Conservation (phyloP, 805 yeast genomes). For the Candida xyloterini region DNA sequence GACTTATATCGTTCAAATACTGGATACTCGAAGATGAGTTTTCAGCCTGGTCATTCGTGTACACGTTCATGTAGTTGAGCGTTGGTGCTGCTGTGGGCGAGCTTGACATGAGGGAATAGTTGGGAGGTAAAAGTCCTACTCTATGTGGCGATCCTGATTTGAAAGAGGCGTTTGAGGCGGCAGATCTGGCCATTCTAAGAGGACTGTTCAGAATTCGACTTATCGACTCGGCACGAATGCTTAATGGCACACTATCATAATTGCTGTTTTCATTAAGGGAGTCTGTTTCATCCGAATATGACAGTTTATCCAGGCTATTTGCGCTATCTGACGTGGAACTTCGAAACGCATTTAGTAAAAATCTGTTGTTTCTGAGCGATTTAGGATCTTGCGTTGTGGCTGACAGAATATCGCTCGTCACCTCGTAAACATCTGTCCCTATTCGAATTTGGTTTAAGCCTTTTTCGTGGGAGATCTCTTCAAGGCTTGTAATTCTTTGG, state of each 20-base stretch:
- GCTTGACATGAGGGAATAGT: conserved; percentile 7
- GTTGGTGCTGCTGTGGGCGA: conserved; percentile 18
- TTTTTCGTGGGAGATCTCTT: conserved; percentile 14
- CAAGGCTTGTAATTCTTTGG: conserved; percentile 6
- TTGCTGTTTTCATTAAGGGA: conserved; percentile 14
- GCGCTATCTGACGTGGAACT: conserved; percentile 2
- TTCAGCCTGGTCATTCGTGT: conserved; percentile 19
- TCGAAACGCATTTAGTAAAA: not conserved
- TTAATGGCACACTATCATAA: conserved; percentile 11
- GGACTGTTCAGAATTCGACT: conserved; percentile 20
- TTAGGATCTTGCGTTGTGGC: conserved; percentile 21
- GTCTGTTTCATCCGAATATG: conserved; percentile 17
- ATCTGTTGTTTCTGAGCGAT: conserved; percentile 14
- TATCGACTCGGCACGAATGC: conserved; percentile 20
- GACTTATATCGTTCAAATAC: conserved; percentile 22
- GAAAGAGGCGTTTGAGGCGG: conserved; percentile 21
- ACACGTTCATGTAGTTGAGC: conserved; percentile 19
- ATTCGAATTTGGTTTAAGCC: conserved; percentile 15
- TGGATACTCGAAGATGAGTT: conserved; percentile 18
- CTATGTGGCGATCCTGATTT: conserved; percentile 15
- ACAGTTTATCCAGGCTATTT: not conserved
- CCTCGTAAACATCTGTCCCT: conserved; percentile 20
- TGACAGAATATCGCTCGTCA: conserved; percentile 23
- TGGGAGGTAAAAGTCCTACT: conserved; percentile 21
- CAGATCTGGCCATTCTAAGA: conserved; percentile 17